Evolutionary conservation across 192 early-diverging fungal genomes (phyloP).

Genomic region (Gonapodya prolifera): DNA sequence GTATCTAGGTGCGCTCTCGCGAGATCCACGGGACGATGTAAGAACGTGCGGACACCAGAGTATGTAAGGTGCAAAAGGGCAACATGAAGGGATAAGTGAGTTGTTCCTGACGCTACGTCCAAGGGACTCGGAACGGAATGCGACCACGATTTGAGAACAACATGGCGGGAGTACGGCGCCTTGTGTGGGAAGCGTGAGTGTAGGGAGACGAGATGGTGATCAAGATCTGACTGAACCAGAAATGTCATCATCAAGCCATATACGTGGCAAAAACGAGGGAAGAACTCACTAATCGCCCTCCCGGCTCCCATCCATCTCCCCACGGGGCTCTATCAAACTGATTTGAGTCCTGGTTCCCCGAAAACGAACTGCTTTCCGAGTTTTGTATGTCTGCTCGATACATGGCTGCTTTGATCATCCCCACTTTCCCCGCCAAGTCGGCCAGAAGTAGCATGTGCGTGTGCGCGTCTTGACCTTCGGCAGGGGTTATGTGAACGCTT

Average conservation of each 20-base stretch:
- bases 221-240: neutral
- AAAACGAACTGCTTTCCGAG: neutral
- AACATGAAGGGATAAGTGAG: neutral
- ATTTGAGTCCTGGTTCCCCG: neutral
- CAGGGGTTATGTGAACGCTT: no score
- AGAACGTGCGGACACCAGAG: neutral
- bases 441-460: neutral
- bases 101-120: no score
- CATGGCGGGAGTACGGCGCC: neutral
- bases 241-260: neutral
- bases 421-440: neutral
- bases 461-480: neutral
- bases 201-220: neutral
- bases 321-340: no score
- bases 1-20: neutral
- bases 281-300: neutral
- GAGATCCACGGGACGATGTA: neutral
- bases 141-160: neutral
- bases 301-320: neutral
- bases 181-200: neutral
- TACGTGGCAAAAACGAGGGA: neutral
- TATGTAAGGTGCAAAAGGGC: neutral
- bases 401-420: neutral
- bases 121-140: neutral
- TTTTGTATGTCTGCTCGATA: neutral